phyloP scores from a whole-genome alignment of 768 basidiomycete species.

The Termitomyces sp. region DNA sequence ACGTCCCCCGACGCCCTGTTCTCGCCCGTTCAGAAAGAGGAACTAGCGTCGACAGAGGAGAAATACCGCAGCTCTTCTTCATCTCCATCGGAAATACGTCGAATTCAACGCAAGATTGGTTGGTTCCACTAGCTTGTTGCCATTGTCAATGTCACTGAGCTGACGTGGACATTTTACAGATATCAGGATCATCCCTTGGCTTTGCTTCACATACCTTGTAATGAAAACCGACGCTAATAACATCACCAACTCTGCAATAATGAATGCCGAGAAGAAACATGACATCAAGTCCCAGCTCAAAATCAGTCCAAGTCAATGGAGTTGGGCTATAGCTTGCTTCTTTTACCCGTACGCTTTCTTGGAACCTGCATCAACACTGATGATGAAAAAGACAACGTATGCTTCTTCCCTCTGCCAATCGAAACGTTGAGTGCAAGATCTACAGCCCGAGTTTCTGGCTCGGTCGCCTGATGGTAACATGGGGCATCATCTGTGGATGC shows the following conservation, averaged over 20 bases:
- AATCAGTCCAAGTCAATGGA: constrained; percentile 11
- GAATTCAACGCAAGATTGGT: constrained; percentile 13
- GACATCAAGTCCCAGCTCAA: constrained; percentile 12
- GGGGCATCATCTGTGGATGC: constrained; percentile 11
- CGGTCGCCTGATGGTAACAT: constrained; percentile 12
- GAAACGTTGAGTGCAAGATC: neutral
- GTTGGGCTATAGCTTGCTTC: constrained; percentile 14
- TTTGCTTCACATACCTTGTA: constrained; percentile 13
- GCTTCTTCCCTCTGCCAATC: neutral
- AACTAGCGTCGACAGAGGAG: neutral
- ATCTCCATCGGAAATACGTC: neutral
- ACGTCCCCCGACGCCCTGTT: neutral
- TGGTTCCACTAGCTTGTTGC: neutral
- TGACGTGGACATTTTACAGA: neutral
- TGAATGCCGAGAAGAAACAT: constrained; percentile 12
- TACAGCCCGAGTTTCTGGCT: constrained; percentile 15
- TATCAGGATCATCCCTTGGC: constrained; percentile 10
- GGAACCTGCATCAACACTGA: constrained; percentile 10
- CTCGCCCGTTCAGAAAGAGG: neutral
- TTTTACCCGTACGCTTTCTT: constrained; percentile 14
- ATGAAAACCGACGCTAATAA: constrained; percentile 15
- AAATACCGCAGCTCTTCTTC: neutral
- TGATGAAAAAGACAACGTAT: constrained; percentile 14
- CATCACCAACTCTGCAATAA: constrained; percentile 12
- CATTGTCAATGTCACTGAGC: neutral